Evolutionary conservation across 805 yeast genomes (phyloP).

Genomic region (Candida palmyrensis): DNA sequence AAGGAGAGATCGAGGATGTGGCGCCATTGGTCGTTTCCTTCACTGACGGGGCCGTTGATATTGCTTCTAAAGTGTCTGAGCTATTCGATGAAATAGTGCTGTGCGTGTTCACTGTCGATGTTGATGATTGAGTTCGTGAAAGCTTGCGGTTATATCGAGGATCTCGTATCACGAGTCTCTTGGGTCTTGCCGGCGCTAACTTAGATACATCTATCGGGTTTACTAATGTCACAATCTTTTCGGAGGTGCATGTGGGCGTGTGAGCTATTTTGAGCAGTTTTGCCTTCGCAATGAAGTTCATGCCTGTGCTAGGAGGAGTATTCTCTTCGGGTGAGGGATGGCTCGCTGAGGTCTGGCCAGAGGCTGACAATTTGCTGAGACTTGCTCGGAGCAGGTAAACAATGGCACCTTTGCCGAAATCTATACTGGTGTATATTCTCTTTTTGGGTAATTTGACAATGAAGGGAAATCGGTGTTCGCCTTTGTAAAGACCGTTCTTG

Average conservation of each 20-base stretch:
- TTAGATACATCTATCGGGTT: constrained; percentile 71
- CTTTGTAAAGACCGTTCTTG: constrained; percentile 56
- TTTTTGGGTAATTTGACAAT: constrained; percentile 74
- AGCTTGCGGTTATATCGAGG: constrained; percentile 27
- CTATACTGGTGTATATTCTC: constrained; percentile 67
- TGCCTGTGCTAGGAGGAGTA: constrained; percentile 1
- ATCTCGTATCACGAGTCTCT: constrained; percentile 56
- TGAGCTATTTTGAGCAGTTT: constrained; percentile 20
- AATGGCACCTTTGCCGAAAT: constrained; percentile 84
- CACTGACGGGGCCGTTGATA: constrained; percentile 2
- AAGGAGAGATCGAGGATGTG: neutral
- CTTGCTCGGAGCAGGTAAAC: constrained; percentile 53
- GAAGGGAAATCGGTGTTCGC: constrained; percentile 87
- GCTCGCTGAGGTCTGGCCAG: constrained; percentile 4
- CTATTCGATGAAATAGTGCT: constrained; percentile 27
- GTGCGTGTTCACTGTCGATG: constrained; percentile 28
- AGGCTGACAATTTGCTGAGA: neutral
- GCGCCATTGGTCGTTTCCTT: too few relatives aligned
- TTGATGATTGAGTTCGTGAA: constrained; percentile 31
- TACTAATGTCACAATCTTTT: constrained; percentile 53
- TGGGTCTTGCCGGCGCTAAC: constrained; percentile 63
- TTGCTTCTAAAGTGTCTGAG: constrained; percentile 16
- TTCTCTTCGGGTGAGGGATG: constrained; percentile 13
- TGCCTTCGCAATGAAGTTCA: constrained; percentile 16
- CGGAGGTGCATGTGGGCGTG: constrained; percentile 40